Base-by-base conservation (phyloP, 2,329 filamentous ascomycete species). In the Sordariomycetes sp. region DNA sequence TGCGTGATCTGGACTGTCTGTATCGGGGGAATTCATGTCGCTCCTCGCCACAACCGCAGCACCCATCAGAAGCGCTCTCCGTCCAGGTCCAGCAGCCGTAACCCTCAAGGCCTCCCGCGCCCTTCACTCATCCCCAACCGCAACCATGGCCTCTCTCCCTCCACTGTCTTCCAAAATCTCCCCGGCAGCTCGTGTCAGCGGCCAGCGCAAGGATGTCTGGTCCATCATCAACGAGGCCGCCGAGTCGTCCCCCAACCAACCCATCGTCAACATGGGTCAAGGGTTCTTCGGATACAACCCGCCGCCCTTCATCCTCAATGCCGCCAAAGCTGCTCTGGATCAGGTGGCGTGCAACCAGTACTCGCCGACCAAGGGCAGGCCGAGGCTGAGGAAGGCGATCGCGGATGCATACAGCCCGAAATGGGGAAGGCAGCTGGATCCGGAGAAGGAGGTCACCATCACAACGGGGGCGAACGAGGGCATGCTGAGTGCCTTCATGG, bases 271-370 rank as follows among this genome's bases (percentile, higher is more conserved):
- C 42, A 68, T 75, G 63, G 71, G 71, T 27, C 70, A 74, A 50
- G 71, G 71, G 37, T 84, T 85, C 68, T 88, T 86, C 47, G 90
- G 90, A 38, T 96, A 96, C 60, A 96, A 96, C 54, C 90, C 90
- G 37, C 90, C 90, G 7, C 61, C 80, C 23, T 96, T 94, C 58
- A 86, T 95, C 43, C 68, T 95, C 43, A 75, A 94, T 47, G 92
- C 92, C 27, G 92, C 92, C 33, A 96, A 94, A 61, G 68, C 81
- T 25, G 88, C 90, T 25, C 72, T 98, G 33, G 82, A 94, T 52
- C 74, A 78, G 33, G 90, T 98, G 16, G 92, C 96, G 46, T 95
- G 90, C 72, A 98, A 98, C 59, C 92, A 98, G 68, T 98, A 98
- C 70, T 90, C 87, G 16, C 92, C 88, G 3, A 95, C 92, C 15